Evolutionary conservation across 2,329 filamentous ascomycete genomes (phyloP).

Genomic region (Stylonectria norvegica): DNA sequence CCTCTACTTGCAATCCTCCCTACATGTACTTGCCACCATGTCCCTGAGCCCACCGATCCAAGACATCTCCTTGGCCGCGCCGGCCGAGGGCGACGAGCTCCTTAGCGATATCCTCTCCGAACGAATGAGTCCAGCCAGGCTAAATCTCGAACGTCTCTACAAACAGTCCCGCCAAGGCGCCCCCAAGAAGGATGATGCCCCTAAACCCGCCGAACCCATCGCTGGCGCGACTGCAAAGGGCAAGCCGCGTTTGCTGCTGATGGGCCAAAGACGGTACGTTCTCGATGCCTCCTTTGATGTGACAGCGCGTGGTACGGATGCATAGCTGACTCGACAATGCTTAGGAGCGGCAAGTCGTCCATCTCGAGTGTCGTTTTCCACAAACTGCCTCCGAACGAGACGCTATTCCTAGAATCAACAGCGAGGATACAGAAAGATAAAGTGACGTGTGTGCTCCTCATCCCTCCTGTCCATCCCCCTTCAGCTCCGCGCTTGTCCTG

Average conservation of each 20-base stretch:
- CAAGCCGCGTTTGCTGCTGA: constrained; percentile 84
- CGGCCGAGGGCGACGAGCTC: constrained; percentile 26
- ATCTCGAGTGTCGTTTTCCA: constrained; percentile 99
- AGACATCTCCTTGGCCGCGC: constrained; percentile 21
- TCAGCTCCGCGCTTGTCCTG: constrained; percentile 2
- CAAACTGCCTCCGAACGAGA: constrained; percentile 94
- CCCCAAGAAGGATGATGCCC: constrained; percentile 49
- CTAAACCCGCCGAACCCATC: constrained; percentile 42
- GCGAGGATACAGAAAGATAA: constrained; percentile 91
- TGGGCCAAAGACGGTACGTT: constrained; percentile 87
- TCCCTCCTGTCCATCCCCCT: background rate
- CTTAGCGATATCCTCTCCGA: constrained; percentile 31
- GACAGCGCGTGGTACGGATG: background rate
- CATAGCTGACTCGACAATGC: no score
- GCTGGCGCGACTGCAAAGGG: constrained; percentile 50
- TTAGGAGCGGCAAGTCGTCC: constrained; percentile 93
- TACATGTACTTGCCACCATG: constrained; percentile 29
- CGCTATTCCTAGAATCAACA: constrained; percentile 91
- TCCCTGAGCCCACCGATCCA: constrained; percentile 33
- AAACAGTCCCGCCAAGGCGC: constrained; percentile 57
- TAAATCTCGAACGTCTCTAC: constrained; percentile 61
- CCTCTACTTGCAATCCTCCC: no score
- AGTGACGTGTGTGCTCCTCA: constrained; percentile 68
- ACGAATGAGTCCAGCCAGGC: constrained; percentile 54
- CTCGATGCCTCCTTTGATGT: background rate